These are phyloP conservation scores for Metschnikowia rubicola DNA, from an alignment of 805 yeast species.

Conservation along the genomic window DNA sequence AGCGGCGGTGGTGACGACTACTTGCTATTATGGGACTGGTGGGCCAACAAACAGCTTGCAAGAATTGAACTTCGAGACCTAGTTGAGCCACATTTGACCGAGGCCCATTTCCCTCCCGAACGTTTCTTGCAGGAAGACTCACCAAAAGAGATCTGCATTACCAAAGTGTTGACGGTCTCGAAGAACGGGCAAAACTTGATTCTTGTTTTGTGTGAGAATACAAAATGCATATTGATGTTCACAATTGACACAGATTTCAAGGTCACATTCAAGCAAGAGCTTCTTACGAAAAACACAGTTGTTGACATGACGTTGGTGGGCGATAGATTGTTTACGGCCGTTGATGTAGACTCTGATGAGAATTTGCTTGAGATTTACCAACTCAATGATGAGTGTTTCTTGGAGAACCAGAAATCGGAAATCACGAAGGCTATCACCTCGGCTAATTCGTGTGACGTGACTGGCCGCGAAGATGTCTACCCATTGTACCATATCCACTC, in stretches of 20 bases:
- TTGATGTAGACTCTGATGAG: constrained; percentile 28
- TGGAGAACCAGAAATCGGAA: constrained; percentile 10
- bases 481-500: constrained; percentile 49
- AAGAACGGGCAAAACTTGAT: constrained; percentile 24
- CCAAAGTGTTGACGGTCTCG: constrained; percentile 37
- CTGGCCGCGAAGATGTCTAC: constrained; percentile 36
- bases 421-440: constrained; percentile 23
- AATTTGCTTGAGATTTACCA: constrained; percentile 24
- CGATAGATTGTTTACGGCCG: constrained; percentile 23
- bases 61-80: constrained; percentile 47
- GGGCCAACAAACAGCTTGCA: constrained; percentile 40
- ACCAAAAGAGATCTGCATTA: constrained; percentile 51
- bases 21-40: constrained; percentile 79
- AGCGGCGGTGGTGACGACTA: constrained; percentile 92
- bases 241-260: constrained; percentile 23
- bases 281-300: constrained; percentile 23
- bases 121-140: constrained; percentile 55
- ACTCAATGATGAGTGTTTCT: constrained; percentile 21
- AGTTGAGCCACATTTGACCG: constrained; percentile 42
- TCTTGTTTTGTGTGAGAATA: constrained; percentile 51
- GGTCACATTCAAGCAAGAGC: constrained; percentile 29
- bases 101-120: constrained; percentile 60
- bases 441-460: constrained; percentile 31
- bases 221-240: constrained; percentile 43
- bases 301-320: constrained; percentile 28